Percentiles rank a stretch among this genome's conserved stretches.
Evolutionary conservation across 257 asterid genomes (phyloP).

Genomic region (Ballota nigra): DNA sequence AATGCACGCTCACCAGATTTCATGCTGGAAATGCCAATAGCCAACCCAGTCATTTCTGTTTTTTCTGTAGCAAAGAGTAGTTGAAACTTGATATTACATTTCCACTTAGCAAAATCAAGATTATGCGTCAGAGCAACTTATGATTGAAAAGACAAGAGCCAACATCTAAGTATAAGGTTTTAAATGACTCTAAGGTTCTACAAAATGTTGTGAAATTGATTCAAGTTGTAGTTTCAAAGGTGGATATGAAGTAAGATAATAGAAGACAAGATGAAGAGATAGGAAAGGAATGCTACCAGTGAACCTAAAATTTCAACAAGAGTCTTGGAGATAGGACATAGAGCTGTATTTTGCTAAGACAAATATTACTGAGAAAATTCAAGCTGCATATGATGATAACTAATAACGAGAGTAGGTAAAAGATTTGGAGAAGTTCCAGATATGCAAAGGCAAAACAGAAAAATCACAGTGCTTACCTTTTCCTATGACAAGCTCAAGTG

Average conservation of each 20-base stretch:
- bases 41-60: conserved; percentile 83
- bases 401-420: not conserved
- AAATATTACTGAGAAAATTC: not conserved
- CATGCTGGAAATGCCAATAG: conserved; percentile 83
- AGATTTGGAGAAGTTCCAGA: conserved; percentile 10
- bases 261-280: not conserved
- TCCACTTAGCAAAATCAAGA: conserved; percentile 3
- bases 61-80: conserved; percentile 64
- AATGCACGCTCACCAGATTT: conserved; percentile 85
- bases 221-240: conserved; percentile 11
- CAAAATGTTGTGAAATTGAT: not conserved
- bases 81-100: conserved; percentile 16
- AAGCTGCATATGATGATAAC: not conserved
- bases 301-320: conserved; percentile 1
- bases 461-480: conserved; percentile 57
- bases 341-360: not conserved
- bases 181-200: not conserved
- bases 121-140: not conserved
- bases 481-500: conserved; percentile 84
- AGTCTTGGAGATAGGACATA: not conserved
- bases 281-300: not conserved
- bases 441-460: not conserved
- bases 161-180: not conserved
- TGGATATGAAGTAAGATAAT: not conserved
- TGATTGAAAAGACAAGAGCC: conserved; percentile 4